These are phyloP conservation scores for Colletotrichum truncatum DNA, from an alignment of 2,329 filamentous ascomycete species.

Conservation along the genomic window DNA sequence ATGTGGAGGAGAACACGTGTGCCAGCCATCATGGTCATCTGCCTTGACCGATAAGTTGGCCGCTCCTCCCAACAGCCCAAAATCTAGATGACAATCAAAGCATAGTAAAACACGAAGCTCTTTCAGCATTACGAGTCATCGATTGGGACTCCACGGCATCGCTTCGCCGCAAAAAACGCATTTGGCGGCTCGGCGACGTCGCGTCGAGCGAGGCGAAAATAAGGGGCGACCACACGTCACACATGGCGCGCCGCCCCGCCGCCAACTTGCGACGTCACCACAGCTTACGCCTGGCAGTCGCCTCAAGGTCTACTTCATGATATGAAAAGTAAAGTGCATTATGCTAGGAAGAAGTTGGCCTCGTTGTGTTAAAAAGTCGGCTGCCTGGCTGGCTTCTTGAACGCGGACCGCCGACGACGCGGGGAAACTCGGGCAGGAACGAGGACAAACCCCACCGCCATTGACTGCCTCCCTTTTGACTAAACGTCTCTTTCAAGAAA, in stretches of 20 bases:
- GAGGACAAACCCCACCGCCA: background rate
- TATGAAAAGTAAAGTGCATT: no score
- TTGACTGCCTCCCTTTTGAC: background rate
- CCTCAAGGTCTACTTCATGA: no score
- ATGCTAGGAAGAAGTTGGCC: no score
- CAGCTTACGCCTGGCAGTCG: background rate
- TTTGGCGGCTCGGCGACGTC: background rate
- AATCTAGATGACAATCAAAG: no score
- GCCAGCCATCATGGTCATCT: conserved; percentile 3
- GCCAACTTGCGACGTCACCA: background rate
- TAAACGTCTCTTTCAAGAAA: no score
- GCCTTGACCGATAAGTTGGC: background rate
- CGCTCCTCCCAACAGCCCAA: background rate
- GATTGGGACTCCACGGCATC: background rate
- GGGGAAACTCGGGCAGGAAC: background rate
- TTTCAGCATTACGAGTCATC: no score
- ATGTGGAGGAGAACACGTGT: conserved; percentile 31
- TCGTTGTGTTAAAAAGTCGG: background rate
- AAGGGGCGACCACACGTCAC: background rate
- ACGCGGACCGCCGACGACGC: background rate
- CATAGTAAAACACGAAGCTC: no score
- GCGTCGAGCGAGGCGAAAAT: background rate
- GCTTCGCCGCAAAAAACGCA: background rate
- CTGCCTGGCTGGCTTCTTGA: background rate
- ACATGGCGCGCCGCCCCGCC: background rate